These are phyloP conservation scores for Penicillium freii DNA, from an alignment of 2,329 filamentous ascomycete species.

Conservation along the genomic window DNA sequence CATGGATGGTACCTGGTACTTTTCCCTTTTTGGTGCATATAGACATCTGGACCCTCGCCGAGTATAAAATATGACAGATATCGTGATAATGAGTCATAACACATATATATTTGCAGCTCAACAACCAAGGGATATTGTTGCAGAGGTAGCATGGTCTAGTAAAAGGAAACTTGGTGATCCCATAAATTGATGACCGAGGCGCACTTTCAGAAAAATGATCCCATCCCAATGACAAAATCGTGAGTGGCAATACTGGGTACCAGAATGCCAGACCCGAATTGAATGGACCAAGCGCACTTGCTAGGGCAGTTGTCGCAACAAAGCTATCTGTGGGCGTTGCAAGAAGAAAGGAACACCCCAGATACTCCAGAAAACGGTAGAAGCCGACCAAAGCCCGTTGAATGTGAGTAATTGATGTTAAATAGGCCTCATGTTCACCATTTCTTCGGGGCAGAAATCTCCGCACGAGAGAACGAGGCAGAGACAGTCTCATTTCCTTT, in stretches of 20 bases:
- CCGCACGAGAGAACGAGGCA: constrained; percentile 51
- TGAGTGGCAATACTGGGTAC: neutral
- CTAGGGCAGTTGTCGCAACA: neutral
- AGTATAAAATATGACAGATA: neutral
- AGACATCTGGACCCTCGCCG: neutral
- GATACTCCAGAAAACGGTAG: neutral
- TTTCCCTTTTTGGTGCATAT: neutral
- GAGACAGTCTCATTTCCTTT: constrained; percentile 50
- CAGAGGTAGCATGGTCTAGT: neutral
- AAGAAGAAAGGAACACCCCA: neutral
- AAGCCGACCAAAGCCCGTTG: too few relatives aligned
- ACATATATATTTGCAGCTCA: neutral
- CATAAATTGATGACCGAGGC: neutral
- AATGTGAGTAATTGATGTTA: neutral
- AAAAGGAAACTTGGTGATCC: neutral
- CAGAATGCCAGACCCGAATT: neutral
- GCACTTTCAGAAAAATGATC: neutral
- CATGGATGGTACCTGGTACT: neutral
- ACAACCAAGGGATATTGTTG: neutral
- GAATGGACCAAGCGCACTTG: neutral
- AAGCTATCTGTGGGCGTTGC: neutral
- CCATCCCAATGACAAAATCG: neutral
- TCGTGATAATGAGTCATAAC: neutral
- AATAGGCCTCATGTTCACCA: constrained; percentile 32
- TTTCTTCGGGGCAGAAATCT: constrained; percentile 50